Base-by-base conservation (phyloP, 495 filamentous ascomycete species). In the Talaromyces stipitatus region DNA sequence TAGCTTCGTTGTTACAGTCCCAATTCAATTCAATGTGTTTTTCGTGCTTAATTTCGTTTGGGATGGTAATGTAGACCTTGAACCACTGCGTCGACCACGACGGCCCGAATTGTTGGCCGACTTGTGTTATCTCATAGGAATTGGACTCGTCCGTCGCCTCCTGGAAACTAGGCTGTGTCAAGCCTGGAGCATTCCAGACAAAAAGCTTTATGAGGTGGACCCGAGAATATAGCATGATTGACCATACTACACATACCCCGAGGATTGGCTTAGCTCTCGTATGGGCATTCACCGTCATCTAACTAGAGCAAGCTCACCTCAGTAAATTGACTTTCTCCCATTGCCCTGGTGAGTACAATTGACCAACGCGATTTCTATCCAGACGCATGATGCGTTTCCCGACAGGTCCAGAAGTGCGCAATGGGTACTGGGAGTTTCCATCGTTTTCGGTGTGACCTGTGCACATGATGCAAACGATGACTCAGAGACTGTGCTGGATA, bases 11-110 rank as follows among this genome's bases (percentile, higher is more conserved):
- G 71, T 89, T 87, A 26, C 85, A 83, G 70, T 98, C 94, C 91
- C 94, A 98, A 62, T 95, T 90, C 54, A 98, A 86, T 68, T 97
- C 94, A 29, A 98, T 72, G 24, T 86, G 84, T 56, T 88, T 81
- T 61, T 91, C 87, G 33, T 90, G 68, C 20, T 65, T 73, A 60
- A 96, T 77, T 1, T 89, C 73, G 60, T 78, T 59, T 14, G 92
- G 92, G 18, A 98, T 80, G 1, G 78, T 89, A 55, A 98, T 73
- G 36, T 82, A 73, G 51, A 96, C 81, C 41, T 84, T 86, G 79
- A 97, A 94, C 94, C 94, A 98, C 70, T 97, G 92, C 14, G 94
- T 98, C 0, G 90, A 90, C 94, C 94, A 98, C 38, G 90, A 91
- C 12, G 94, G 94, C 4, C 94, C 94, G 63, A 97, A 97, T 11